Conservation (phyloP, 768 basidiomycete genomes). For the Dendrothele bispora region DNA sequence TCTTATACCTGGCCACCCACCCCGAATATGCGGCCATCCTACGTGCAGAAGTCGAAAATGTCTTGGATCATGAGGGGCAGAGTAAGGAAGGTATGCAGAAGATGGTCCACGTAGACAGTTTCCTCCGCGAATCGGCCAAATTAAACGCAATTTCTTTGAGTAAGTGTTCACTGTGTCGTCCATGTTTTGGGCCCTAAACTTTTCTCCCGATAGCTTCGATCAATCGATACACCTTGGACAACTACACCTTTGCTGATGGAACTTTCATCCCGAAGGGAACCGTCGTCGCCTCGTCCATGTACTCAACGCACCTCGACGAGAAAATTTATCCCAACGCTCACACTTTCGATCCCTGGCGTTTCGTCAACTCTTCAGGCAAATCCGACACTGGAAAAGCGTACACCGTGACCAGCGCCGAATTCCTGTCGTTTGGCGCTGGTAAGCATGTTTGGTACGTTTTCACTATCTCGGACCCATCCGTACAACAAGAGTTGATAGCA, state of each 20-base stretch:
- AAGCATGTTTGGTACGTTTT: background rate
- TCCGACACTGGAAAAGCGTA: background rate
- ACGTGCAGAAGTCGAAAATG: conserved; percentile 34
- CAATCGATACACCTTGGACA: background rate
- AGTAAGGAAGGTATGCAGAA: conserved; percentile 22
- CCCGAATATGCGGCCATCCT: conserved; percentile 30
- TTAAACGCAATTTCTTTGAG: conserved; percentile 26
- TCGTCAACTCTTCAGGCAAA: background rate
- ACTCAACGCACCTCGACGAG: background rate
- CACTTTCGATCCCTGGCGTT: background rate
- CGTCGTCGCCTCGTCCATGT: background rate
- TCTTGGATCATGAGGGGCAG: conserved; percentile 28
- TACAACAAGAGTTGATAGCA: background rate
- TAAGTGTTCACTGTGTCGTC: too few species aligned
- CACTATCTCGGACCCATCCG: too few species aligned
- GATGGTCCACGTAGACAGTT: conserved; percentile 37
- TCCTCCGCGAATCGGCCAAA: conserved; percentile 34
- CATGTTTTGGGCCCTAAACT: too few species aligned
- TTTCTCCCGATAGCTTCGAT: too few species aligned
- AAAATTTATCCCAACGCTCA: background rate
- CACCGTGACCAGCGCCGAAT: background rate
- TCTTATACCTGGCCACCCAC: conserved; percentile 29
- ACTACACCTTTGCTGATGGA: background rate
- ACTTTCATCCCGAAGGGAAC: conserved; percentile 4
- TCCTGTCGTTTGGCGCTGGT: background rate